Conservation (phyloP, 768 basidiomycete species). For the Pulveroboletus frians region DNA sequence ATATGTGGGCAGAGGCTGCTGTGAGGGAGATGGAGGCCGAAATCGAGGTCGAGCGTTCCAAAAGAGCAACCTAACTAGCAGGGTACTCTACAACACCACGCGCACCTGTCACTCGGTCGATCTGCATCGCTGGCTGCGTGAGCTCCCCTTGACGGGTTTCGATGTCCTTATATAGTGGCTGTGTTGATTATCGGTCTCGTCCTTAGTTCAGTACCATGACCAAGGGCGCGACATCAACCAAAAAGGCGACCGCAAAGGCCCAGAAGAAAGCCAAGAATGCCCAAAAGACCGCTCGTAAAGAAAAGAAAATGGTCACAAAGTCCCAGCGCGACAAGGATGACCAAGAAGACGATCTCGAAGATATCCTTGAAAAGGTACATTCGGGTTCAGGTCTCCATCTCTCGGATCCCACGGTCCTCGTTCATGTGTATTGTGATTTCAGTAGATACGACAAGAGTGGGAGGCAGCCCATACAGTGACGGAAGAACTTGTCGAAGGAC, state of each 20-base stretch:
- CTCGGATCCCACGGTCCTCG: background rate
- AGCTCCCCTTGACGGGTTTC: background rate
- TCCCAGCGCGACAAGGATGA: conserved; percentile 43
- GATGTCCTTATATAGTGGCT: background rate
- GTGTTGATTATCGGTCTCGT: background rate
- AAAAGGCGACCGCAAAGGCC: conserved; percentile 48
- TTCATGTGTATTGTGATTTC: conserved; percentile 4
- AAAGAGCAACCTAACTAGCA: conserved; percentile 1
- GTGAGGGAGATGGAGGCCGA: conserved; percentile 56
- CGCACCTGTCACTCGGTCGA: background rate
- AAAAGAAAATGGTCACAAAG: conserved; percentile 54
- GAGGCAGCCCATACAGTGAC: conserved; percentile 77
- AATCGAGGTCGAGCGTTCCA: conserved; percentile 42
- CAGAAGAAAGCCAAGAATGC: conserved; percentile 63
- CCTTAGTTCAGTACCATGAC: conserved; percentile 7
- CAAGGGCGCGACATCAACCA: conserved; percentile 19
- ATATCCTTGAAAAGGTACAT: conserved; percentile 71
- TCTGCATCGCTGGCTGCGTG: background rate
- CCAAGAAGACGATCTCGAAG: conserved; percentile 72
- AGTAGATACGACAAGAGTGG: conserved; percentile 81
- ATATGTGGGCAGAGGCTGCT: conserved; percentile 50
- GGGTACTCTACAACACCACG: background rate
- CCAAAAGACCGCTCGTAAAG: conserved; percentile 66
- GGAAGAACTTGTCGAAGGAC: conserved; percentile 78
- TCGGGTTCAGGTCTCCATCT: background rate